Evolutionary conservation across 139 green algal species (phyloP).

Genomic region (Chlorella sp.): DNA sequence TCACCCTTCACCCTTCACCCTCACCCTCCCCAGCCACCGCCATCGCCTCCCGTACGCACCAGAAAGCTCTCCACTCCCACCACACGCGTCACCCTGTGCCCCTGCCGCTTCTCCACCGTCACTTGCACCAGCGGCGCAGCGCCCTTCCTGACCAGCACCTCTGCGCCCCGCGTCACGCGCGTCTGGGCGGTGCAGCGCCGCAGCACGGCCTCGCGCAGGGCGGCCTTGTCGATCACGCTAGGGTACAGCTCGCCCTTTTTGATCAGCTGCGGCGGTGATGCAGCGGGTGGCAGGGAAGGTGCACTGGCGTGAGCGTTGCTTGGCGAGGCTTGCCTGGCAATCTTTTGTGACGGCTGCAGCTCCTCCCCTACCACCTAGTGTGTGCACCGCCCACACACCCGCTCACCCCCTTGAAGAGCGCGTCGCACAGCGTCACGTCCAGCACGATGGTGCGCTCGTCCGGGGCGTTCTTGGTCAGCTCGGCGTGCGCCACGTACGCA

Average conservation of each 20-base stretch:
- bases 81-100: constrained; percentile 46
- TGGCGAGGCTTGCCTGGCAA: too few species aligned
- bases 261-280: constrained; percentile 18
- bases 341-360: too few species aligned
- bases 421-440: constrained; percentile 47
- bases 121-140: constrained; percentile 24
- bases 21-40: too few species aligned
- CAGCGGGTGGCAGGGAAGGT: neutral
- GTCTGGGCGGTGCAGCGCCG: constrained; percentile 13
- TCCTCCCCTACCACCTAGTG: too few species aligned
- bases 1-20: too few species aligned
- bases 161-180: constrained; percentile 13
- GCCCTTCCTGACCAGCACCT: constrained; percentile 8
- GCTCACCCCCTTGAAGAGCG: constrained; percentile 39
- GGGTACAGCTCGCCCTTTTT: constrained; percentile 53
- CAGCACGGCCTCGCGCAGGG: constrained; percentile 35
- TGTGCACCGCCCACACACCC: too few species aligned
- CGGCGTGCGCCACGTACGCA: constrained; percentile 31
- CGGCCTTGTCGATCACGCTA: constrained; percentile 34
- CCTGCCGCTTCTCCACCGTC: constrained; percentile 39
- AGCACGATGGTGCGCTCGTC: constrained; percentile 36
- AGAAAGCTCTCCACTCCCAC: constrained; percentile 36
- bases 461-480: constrained; percentile 22
- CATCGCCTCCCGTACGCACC: too few species aligned
- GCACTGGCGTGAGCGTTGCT: neutral